phyloP scores from a whole-genome alignment of 2,329 filamentous ascomycete genomes.

The Aspergillus neoniger region DNA sequence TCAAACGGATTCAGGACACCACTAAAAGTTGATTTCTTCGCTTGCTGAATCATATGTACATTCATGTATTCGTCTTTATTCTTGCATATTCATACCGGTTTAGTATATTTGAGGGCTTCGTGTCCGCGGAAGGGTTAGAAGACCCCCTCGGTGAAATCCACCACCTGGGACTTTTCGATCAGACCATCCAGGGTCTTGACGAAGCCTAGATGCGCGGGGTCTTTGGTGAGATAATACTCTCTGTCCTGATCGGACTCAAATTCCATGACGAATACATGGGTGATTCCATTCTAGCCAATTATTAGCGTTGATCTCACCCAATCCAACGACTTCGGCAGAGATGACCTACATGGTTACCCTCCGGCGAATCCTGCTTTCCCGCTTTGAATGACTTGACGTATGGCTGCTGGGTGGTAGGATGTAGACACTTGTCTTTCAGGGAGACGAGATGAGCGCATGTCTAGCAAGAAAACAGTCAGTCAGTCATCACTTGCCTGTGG shows the following conservation, averaged over 20 bases:
- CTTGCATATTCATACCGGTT: no score
- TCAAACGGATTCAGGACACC: neutral
- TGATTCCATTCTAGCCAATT: conserved; percentile 51
- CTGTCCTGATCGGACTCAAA: conserved; percentile 65
- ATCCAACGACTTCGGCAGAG: neutral
- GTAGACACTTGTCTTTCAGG: conserved; percentile 60
- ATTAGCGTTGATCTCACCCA: neutral
- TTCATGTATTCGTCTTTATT: neutral
- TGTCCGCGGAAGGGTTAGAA: neutral
- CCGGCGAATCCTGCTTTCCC: conserved; percentile 63
- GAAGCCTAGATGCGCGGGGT: conserved; percentile 65
- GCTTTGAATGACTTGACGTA: conserved; percentile 64
- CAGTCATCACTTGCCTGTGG: neutral
- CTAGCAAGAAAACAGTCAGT: conserved; percentile 38
- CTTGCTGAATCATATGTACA: neutral
- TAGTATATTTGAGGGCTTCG: no score
- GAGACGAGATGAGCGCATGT: conserved; percentile 58
- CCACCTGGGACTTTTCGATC: conserved; percentile 36
- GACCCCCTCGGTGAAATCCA: conserved; percentile 33
- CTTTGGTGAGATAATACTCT: conserved; percentile 66
- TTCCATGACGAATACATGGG: conserved; percentile 69
- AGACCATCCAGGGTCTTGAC: conserved; percentile 43
- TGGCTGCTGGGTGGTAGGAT: conserved; percentile 58
- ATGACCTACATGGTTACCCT: conserved; percentile 58
- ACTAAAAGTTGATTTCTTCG: neutral